Percentiles rank a stretch among this genome's conserved stretches.
These are phyloP conservation scores for Fagus crenata DNA, from an alignment of 306 rosid genomes.

Conservation along the genomic window DNA sequence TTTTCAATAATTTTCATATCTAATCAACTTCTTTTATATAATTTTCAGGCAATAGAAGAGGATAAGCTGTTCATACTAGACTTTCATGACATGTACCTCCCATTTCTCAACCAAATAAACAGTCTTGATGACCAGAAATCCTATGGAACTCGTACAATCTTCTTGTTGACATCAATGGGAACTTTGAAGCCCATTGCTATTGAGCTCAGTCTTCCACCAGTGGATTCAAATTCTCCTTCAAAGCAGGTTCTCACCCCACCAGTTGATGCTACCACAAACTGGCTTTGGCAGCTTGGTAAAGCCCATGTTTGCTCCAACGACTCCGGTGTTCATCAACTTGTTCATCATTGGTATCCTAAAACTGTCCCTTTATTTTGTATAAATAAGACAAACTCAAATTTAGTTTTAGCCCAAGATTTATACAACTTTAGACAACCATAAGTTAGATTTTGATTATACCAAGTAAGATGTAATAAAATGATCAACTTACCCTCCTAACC, in stretches of 20 bases:
- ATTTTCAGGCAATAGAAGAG: conserved; percentile 40
- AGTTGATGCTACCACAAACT: conserved; percentile 36
- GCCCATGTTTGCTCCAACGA: conserved; percentile 49
- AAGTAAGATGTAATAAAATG: no score
- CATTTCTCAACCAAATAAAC: conserved; percentile 42
- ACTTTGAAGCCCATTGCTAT: conserved; percentile 47
- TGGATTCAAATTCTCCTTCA: conserved; percentile 26
- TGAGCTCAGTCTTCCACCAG: conserved; percentile 39
- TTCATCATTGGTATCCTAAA: conserved; percentile 37
- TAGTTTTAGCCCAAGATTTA: neutral
- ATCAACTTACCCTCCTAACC: conserved; percentile 12
- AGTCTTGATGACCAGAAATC: conserved; percentile 39
- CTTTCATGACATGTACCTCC: conserved; percentile 42
- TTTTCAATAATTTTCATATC: neutral
- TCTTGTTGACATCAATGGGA: conserved; percentile 42
- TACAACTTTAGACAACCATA: no score
- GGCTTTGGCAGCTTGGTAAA: conserved; percentile 43
- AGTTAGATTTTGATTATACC: no score
- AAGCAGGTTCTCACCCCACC: conserved; percentile 43
- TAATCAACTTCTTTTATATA: no score
- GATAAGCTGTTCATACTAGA: conserved; percentile 41
- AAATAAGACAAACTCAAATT: neutral
- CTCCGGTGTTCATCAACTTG: conserved; percentile 40
- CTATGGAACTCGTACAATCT: conserved; percentile 47
- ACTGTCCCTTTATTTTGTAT: neutral